These are phyloP conservation scores for Durotheca rogersii DNA, from an alignment of 495 filamentous ascomycete genomes.

Conservation along the genomic window DNA sequence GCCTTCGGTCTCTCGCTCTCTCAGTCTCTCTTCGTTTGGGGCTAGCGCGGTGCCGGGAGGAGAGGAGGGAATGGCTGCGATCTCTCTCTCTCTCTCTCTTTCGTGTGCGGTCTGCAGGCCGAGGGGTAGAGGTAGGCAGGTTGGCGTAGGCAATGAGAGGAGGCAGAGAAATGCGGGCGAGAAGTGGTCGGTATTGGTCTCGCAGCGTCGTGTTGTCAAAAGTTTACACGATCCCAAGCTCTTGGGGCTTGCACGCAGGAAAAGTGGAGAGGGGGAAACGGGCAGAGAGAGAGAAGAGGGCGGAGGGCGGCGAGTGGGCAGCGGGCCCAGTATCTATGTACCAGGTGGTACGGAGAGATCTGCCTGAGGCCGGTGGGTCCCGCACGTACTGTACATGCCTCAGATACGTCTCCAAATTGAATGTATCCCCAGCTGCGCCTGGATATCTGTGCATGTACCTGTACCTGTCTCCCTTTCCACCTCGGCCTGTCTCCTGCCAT, in stretches of 20 bases:
- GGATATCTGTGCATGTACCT: too few relatives aligned
- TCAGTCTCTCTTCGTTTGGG: too few relatives aligned
- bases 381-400: too few relatives aligned
- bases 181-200: conserved; percentile 27
- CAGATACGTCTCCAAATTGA: too few relatives aligned
- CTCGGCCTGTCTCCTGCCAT: too few relatives aligned
- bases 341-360: not conserved
- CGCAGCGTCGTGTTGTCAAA: conserved; percentile 34
- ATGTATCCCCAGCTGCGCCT: too few relatives aligned
- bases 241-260: conserved; percentile 31
- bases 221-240: conserved; percentile 34
- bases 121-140: conserved; percentile 6
- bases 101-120: too few relatives aligned
- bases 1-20: too few relatives aligned
- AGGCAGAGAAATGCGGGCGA: conserved; percentile 23
- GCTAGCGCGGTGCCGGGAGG: too few relatives aligned
- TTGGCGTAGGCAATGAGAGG: conserved; percentile 14
- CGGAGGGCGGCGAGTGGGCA: not conserved
- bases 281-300: conserved; percentile 11
- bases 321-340: not conserved
- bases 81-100: too few relatives aligned
- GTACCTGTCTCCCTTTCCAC: too few relatives aligned
- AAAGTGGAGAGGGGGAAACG: conserved; percentile 25
- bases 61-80: not conserved
- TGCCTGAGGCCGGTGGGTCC: not conserved